Evolutionary conservation across 2,329 filamentous ascomycete species (phyloP), one percentile per base, ranked within the genome.

Genomic region (Fonsecaea erecta): DNA sequence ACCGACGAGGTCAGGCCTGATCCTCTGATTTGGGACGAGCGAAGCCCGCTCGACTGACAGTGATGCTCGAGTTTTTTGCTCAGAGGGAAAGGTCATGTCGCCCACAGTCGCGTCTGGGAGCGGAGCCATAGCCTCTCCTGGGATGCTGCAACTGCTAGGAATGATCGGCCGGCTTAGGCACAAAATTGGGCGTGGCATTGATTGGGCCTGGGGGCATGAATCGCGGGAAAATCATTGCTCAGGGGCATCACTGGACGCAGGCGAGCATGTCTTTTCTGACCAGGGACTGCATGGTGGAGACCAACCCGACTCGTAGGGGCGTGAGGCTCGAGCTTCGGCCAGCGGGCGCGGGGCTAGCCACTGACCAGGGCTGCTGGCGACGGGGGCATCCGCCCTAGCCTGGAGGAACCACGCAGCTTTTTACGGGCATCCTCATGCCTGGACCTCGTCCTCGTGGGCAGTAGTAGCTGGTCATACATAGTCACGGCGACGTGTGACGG

Each of bases 181-280:
- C 63, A 61, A 32, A 48, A 48, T 43, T 43, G 62, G 32, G 16
- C 21, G n/a, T 34, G 18, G 40, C 34, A 61, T 28, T 53, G 57
- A 68, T 68, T 68, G 66, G 66, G 21, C 52, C 16, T 16, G 16
- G 63, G 16, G 28, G 53, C 26, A 30, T 35, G 46, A 52, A 65
- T 60, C 56, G 52, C 52, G 59, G 63, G 63, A 64, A 64, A 62
- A 63, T 65, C 66, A 65, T 68, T 64, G 60, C 34, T 68, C 63
- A 68, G 66, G 66, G 66, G 66, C 63, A 64, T 62, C 35, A 51
- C 37, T 46, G 54, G 55, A 48, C 21, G 54, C 34, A 32, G 46
- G 18, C 59, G 37, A 62, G 32, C 35, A 54, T 4, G 51, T 3
- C 34, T 55, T 24, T 48, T 53, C 30, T n/a, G 26, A 18, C 48